Conservation (phyloP, 805 yeast genomes). For the Blastobotrys parvus region DNA sequence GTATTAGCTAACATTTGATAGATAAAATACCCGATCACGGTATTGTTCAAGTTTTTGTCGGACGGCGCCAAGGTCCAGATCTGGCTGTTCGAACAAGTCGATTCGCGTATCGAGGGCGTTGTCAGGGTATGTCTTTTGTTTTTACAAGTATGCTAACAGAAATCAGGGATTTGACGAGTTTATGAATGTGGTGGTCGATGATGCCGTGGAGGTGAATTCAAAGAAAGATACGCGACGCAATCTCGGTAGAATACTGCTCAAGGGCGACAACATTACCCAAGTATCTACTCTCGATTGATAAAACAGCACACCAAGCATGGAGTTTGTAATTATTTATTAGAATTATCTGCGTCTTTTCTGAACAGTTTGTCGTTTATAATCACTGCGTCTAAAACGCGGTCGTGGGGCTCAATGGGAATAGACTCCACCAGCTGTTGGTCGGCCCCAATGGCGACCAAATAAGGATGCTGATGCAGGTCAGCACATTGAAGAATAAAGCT, state of each 20-base stretch:
- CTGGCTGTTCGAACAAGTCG: conserved; percentile 85
- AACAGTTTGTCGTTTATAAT: conserved; percentile 34
- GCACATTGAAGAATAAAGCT: conserved; percentile 50
- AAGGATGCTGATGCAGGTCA: conserved; percentile 27
- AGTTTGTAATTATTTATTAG: too few relatives aligned
- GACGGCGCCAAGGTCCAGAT: conserved; percentile 71
- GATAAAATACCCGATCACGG: conserved; percentile 70
- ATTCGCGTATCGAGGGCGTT: conserved; percentile 68
- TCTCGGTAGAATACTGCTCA: conserved; percentile 55
- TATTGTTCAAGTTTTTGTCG: conserved; percentile 79
- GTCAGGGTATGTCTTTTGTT: conserved; percentile 36
- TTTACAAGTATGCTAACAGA: background rate
- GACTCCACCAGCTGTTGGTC: conserved; percentile 47
- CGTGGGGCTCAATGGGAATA: conserved; percentile 57
- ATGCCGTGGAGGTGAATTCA: conserved; percentile 54
- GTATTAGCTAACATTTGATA: conserved; percentile 2
- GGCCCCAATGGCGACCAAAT: conserved; percentile 54
- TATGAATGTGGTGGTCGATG: conserved; percentile 71
- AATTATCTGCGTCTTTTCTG: background rate
- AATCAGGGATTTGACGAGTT: conserved; percentile 85
- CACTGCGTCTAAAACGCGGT: conserved; percentile 48
- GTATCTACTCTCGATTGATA: conserved; percentile 36
- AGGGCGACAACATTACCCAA: conserved; percentile 90
- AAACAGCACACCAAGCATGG: background rate
- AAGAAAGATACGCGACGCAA: conserved; percentile 42